These are phyloP conservation scores for Leishmania amazonensis DNA, from an alignment of 208 protist species.

Conservation along the genomic window DNA sequence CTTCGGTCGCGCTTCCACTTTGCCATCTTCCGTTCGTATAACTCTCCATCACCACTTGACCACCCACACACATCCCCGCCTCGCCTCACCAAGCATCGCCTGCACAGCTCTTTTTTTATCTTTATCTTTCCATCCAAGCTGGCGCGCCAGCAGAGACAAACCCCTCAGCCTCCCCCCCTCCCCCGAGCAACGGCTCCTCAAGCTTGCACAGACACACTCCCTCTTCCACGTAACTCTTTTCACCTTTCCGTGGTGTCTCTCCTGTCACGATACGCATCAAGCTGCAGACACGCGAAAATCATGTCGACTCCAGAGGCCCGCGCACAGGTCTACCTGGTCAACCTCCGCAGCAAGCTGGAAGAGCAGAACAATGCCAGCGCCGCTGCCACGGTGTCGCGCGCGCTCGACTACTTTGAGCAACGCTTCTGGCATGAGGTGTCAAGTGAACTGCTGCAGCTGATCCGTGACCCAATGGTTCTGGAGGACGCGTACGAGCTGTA, in stretches of 20 bases:
- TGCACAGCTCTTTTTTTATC: background rate
- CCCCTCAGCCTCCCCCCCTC: too few species aligned
- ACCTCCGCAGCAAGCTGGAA: slow-evolving; percentile 41
- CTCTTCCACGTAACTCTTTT: background rate
- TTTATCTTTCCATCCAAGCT: background rate
- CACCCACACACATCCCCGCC: background rate
- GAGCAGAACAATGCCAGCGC: slow-evolving; percentile 35
- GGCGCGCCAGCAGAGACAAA: background rate
- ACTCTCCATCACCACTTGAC: background rate
- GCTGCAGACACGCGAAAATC: slow-evolving; percentile 3
- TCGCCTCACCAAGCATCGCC: background rate
- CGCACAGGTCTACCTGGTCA: slow-evolving; percentile 51
- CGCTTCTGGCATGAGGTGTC: slow-evolving; percentile 85
- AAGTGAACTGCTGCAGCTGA: slow-evolving; percentile 56
- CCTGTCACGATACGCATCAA: background rate
- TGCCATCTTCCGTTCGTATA: background rate
- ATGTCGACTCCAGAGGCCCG: slow-evolving; percentile 41
- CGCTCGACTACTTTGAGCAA: slow-evolving; percentile 39
- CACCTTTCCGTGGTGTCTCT: background rate
- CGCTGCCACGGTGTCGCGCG: slow-evolving; percentile 42
- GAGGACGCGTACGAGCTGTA: slow-evolving; percentile 75
- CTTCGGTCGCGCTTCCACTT: background rate
- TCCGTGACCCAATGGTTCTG: slow-evolving; percentile 67
- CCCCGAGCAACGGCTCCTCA: background rate
- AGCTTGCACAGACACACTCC: background rate